phyloP scores from a whole-genome alignment of 768 basidiomycete genomes.

The Xanthoconium stramineum region DNA sequence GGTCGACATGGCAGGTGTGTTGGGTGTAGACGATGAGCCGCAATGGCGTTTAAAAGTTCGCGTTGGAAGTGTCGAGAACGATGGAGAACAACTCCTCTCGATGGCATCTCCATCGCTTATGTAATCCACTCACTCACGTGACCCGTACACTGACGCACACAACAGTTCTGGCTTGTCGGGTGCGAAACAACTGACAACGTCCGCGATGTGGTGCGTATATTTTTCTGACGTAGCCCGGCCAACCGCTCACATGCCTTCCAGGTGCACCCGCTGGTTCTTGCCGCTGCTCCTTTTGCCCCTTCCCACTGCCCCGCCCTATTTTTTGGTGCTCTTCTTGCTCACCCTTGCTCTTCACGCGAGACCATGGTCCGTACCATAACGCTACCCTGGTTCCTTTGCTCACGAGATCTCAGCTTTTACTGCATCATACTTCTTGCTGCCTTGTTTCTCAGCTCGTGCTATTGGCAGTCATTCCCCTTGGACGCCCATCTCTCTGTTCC shows the following conservation, averaged over 20 bases:
- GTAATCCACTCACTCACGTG: constrained; percentile 20
- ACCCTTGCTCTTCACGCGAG: constrained; percentile 77
- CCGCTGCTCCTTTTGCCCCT: constrained; percentile 73
- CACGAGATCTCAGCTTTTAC: constrained; percentile 59
- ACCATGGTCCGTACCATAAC: constrained; percentile 61
- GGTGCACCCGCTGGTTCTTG: constrained; percentile 87
- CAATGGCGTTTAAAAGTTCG: constrained; percentile 6
- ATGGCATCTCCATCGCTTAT: constrained; percentile 9
- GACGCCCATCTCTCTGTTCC: constrained; percentile 60
- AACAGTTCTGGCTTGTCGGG: background rate
- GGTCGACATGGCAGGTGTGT: constrained; percentile 32
- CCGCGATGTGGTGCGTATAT: constrained; percentile 55
- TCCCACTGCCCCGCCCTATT: constrained; percentile 78
- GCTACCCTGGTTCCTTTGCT: background rate
- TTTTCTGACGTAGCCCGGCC: background rate
- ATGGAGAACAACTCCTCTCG: constrained; percentile 27
- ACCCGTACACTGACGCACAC: background rate
- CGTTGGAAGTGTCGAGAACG: constrained; percentile 32
- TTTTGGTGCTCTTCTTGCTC: constrained; percentile 72
- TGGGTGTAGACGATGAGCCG: constrained; percentile 5
- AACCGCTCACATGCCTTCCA: constrained; percentile 21
- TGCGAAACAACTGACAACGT: background rate
- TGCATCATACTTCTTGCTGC: constrained; percentile 80
- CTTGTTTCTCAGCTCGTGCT: constrained; percentile 84
- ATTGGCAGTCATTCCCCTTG: constrained; percentile 80